Evolutionary conservation across 1,284 basidiomycete genomes (phyloP).

Genomic region (Puccinia coronata): DNA sequence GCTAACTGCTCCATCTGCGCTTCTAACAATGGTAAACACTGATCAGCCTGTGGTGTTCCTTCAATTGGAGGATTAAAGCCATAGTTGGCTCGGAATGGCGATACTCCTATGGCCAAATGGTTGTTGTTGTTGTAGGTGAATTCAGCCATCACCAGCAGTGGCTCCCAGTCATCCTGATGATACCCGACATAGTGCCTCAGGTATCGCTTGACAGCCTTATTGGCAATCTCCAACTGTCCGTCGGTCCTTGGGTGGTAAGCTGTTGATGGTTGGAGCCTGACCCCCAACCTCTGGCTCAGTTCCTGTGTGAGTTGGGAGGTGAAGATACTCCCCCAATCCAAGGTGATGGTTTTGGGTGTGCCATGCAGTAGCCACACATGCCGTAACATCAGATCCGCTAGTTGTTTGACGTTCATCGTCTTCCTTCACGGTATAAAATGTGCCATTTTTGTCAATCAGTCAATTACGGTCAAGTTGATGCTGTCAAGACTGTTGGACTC

Average conservation of each 20-base stretch:
- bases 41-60: background rate
- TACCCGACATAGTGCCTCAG: slow-evolving; percentile 51
- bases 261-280: background rate
- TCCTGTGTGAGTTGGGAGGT: background rate
- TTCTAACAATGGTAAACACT: background rate
- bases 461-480: slow-evolving; percentile 57
- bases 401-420: too few species aligned
- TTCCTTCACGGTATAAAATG: background rate
- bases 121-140: slow-evolving; percentile 58
- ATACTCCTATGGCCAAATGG: slow-evolving; percentile 55
- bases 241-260: slow-evolving; percentile 15
- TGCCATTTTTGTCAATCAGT: background rate
- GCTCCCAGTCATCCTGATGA: slow-evolving; percentile 53
- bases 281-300: background rate
- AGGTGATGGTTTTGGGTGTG: background rate
- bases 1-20: background rate
- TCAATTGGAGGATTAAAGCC: background rate
- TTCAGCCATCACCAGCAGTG: slow-evolving; percentile 52
- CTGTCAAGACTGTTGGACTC: slow-evolving; percentile 58
- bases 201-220: slow-evolving; percentile 43
- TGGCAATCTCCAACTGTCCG: slow-evolving; percentile 15
- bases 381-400: too few species aligned
- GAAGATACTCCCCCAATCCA: slow-evolving; percentile 13
- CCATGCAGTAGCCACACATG: too few species aligned
- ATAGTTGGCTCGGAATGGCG: slow-evolving; percentile 55